A percentile compares a stretch with the other conserved stretches of the same genome.
phyloP scores from a whole-genome alignment of 2,329 filamentous ascomycete genomes.

The Epichloe amarillans region DNA sequence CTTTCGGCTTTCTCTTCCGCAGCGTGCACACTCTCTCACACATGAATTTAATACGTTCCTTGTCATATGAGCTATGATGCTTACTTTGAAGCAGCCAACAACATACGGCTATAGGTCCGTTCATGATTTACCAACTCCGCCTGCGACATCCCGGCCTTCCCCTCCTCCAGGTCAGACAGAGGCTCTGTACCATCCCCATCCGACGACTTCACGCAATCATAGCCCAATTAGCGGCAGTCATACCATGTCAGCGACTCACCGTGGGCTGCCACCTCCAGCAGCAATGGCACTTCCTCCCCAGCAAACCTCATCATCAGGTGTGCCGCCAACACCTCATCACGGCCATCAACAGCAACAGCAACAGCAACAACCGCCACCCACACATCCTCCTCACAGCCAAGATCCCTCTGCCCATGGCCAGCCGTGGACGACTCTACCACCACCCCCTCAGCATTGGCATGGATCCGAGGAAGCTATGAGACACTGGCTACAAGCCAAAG shows the following conservation, averaged over 20 bases:
- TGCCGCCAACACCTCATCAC: slow-evolving; percentile 15
- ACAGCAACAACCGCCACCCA: slow-evolving; percentile 7
- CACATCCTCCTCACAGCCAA: slow-evolving; percentile 15
- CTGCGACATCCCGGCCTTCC: slow-evolving; percentile 40
- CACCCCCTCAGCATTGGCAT: slow-evolving; percentile 52
- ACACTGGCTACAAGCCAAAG: slow-evolving; percentile 56
- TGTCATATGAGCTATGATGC: slow-evolving; percentile 35
- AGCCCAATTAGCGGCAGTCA: slow-evolving; percentile 30
- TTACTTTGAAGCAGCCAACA: slow-evolving; percentile 47
- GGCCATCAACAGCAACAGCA: slow-evolving; percentile 11
- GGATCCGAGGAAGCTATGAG: slow-evolving; percentile 58
- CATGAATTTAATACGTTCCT: slow-evolving; percentile 14
- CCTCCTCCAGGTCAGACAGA: slow-evolving; percentile 40
- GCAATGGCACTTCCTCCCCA: slow-evolving; percentile 47
- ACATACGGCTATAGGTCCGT: slow-evolving; percentile 46
- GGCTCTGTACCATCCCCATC: slow-evolving; percentile 26
- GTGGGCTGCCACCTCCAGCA: slow-evolving; percentile 55
- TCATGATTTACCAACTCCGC: slow-evolving; percentile 49
- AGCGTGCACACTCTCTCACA: slow-evolving; percentile 4
- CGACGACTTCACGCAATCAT: slow-evolving; percentile 27
- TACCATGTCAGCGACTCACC: slow-evolving; percentile 57
- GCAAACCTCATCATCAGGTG: slow-evolving; percentile 19
- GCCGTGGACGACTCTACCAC: slow-evolving; percentile 40
- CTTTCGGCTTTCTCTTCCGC: not conserved
- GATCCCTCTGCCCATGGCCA: slow-evolving; percentile 19